phyloP scores from a whole-genome alignment of 805 yeast species.

The Candida maris region DNA sequence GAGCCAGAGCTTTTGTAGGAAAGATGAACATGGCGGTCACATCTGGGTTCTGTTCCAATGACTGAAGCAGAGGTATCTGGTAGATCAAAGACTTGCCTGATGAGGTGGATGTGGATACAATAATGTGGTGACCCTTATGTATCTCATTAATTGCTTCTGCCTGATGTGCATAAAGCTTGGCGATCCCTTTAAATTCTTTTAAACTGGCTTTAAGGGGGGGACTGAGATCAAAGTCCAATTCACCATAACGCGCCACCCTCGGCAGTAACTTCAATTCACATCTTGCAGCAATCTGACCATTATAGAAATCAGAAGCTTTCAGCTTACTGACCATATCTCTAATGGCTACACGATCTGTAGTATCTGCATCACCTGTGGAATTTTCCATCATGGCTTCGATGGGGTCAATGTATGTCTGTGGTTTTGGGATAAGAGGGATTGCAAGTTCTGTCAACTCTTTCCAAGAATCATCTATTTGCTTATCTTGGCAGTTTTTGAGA shows the following conservation, averaged over 20 bases:
- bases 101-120: conserved; percentile 91
- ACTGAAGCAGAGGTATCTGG: conserved; percentile 75
- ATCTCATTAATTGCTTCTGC: conserved; percentile 67
- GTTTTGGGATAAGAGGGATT: conserved; percentile 41
- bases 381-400: conserved; percentile 51
- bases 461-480: conserved; percentile 38
- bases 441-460: conserved; percentile 36
- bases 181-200: conserved; percentile 42
- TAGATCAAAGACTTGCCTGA: conserved; percentile 94
- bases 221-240: conserved; percentile 43
- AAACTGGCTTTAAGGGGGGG: conserved; percentile 53
- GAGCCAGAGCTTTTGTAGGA: conserved; percentile 97
- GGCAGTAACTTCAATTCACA: conserved; percentile 43
- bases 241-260: conserved; percentile 42
- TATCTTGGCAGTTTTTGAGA: conserved; percentile 30
- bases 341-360: conserved; percentile 33
- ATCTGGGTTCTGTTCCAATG: conserved; percentile 37
- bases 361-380: conserved; percentile 6
- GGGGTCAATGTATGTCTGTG: conserved; percentile 54
- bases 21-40: conserved; percentile 81
- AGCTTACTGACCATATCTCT: conserved; percentile 46
- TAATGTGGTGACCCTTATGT: conserved; percentile 58
- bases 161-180: conserved; percentile 74
- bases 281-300: conserved; percentile 56
- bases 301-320: conserved; percentile 47